phyloP scores from a whole-genome alignment of 805 yeast genomes.

The Wickerhamomyces subpelliculosus region DNA sequence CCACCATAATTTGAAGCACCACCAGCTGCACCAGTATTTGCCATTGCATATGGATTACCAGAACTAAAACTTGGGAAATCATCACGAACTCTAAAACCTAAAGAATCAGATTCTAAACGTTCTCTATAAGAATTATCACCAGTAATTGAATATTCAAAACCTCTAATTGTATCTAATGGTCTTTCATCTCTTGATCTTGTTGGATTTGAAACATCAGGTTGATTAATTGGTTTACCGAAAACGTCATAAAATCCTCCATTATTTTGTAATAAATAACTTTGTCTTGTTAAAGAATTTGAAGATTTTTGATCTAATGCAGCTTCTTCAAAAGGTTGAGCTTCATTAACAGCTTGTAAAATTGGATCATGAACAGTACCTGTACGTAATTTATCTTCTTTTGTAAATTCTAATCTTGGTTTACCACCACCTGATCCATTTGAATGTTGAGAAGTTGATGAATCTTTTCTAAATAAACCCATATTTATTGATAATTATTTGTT shows the following conservation, averaged over 20 bases:
- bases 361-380: slow-evolving; percentile 80
- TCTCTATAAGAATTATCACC: slow-evolving; percentile 79
- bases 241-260: slow-evolving; percentile 63
- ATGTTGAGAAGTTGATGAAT: slow-evolving; percentile 22
- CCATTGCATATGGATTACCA: slow-evolving; percentile 30
- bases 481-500: too few relatives aligned
- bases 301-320: slow-evolving; percentile 5
- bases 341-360: slow-evolving; percentile 87
- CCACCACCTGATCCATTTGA: slow-evolving; percentile 22
- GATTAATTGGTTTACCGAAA: slow-evolving; percentile 73
- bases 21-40: slow-evolving; percentile 18
- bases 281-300: slow-evolving; percentile 24
- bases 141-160: slow-evolving; percentile 90
- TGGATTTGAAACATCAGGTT: slow-evolving; percentile 89
- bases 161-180: slow-evolving; percentile 91
- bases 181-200: slow-evolving; percentile 91
- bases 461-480: slow-evolving; percentile 42
- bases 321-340: slow-evolving; percentile 91
- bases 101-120: slow-evolving; percentile 67
- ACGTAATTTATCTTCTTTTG: slow-evolving; percentile 52
- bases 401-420: slow-evolving; percentile 31
- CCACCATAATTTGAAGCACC: slow-evolving; percentile 23
- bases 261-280: slow-evolving; percentile 31
- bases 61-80: slow-evolving; percentile 52
- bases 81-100: slow-evolving; percentile 85